These are phyloP conservation scores for Malus asiatica DNA, from an alignment of 306 rosid genomes.

Conservation along the genomic window DNA sequence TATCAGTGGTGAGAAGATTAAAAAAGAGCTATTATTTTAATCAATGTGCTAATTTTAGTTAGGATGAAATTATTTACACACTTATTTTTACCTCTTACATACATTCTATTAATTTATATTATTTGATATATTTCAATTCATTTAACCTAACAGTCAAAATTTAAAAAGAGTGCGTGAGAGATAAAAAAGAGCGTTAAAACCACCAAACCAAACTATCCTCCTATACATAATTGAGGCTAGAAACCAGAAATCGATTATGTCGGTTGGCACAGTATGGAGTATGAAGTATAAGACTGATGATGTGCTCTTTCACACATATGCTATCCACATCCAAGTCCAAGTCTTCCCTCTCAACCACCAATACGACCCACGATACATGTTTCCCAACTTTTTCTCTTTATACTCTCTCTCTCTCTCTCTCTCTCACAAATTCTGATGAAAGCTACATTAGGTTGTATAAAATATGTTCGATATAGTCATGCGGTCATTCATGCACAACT, in stretches of 20 bases:
- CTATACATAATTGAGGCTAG: not conserved
- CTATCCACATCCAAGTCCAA: not conserved
- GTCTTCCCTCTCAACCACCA: constrained; percentile 2
- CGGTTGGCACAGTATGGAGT: not conserved
- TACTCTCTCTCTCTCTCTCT: not conserved
- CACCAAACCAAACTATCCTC: not conserved
- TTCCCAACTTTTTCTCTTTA: not conserved
- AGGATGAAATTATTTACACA: too few species aligned
- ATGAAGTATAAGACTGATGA: not conserved
- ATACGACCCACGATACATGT: not conserved
- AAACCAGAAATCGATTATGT: not conserved
- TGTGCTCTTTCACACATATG: not conserved
- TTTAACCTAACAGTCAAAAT: fast-evolving
- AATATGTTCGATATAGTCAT: not conserved
- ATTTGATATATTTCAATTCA: too few species aligned
- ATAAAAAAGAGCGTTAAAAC: not conserved
- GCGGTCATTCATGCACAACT: not conserved
- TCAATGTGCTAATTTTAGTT: not conserved
- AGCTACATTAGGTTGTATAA: not conserved
- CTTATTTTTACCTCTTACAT: too few species aligned
- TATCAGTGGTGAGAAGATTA: not conserved
- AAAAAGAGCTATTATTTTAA: not conserved
- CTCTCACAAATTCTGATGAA: not conserved
- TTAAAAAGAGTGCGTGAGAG: fast-evolving
- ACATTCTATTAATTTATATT: too few species aligned